These are phyloP conservation scores for Thermothelomyces thermophilus DNA, from an alignment of 2,329 filamentous ascomycete species.

Conservation along the genomic window DNA sequence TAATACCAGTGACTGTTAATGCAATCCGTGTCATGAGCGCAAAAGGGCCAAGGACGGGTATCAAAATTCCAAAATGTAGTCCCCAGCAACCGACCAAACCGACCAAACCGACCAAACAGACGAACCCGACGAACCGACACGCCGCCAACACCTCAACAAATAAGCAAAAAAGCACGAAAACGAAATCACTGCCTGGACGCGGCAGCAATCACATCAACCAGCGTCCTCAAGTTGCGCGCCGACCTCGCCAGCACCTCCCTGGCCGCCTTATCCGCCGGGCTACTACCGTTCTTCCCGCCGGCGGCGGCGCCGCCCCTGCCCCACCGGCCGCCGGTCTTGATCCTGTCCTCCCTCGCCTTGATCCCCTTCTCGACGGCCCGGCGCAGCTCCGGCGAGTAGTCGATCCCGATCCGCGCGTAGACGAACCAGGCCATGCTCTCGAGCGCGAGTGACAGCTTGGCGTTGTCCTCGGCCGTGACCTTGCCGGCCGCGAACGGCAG, in stretches of 20 bases:
- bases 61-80: conserved; percentile 12
- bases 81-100: background rate
- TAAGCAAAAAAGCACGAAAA: background rate
- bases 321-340: conserved; percentile 20
- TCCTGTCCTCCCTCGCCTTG: conserved; percentile 42
- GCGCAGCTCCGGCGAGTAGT: conserved; percentile 33
- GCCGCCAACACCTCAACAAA: background rate
- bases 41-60: conserved; percentile 9
- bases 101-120: background rate
- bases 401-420: conserved; percentile 32
- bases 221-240: conserved; percentile 35
- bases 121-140: background rate
- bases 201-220: conserved; percentile 30
- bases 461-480: conserved; percentile 58
- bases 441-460: conserved; percentile 62
- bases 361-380: conserved; percentile 42
- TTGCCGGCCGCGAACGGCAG: conserved; percentile 60
- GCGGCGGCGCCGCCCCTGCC: conserved; percentile 28
- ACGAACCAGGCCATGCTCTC: conserved; percentile 57
- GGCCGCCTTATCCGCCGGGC: conserved; percentile 35
- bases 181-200: background rate
- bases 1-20: background rate
- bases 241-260: conserved; percentile 40
- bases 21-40: background rate
- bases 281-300: no score